These are phyloP conservation scores for Paecilomyces sp. DNA, from an alignment of 2,329 filamentous ascomycete genomes.

Conservation along the genomic window DNA sequence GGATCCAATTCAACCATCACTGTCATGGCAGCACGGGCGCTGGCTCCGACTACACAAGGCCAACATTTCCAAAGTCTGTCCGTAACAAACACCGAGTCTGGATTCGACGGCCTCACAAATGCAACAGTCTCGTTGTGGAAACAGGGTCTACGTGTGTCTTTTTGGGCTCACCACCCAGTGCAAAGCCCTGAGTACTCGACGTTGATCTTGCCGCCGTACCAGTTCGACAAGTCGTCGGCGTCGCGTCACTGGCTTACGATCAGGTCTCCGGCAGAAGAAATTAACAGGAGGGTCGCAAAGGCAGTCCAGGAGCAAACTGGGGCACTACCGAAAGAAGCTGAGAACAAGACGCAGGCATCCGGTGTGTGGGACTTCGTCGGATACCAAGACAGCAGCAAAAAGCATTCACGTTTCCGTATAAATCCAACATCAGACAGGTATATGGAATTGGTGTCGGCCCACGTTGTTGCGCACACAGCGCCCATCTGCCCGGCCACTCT, in stretches of 20 bases:
- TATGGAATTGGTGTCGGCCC: neutral
- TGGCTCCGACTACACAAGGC: slow-evolving; percentile 5
- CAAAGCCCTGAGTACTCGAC: slow-evolving; percentile 20
- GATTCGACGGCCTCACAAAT: slow-evolving; percentile 13
- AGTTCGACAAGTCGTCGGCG: slow-evolving; percentile 29
- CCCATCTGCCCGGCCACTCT: neutral
- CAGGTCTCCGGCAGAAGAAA: slow-evolving; percentile 8
- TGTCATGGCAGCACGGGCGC: slow-evolving; percentile 22
- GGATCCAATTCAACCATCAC: slow-evolving; percentile 31
- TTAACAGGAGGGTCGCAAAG: neutral
- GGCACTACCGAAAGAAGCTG: neutral
- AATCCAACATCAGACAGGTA: neutral
- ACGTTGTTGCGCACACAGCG: neutral
- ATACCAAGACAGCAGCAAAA: neutral
- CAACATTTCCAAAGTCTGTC: neutral
- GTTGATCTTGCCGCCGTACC: slow-evolving; percentile 35
- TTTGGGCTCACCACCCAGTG: slow-evolving; percentile 31
- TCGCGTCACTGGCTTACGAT: slow-evolving; percentile 33
- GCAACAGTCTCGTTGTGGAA: slow-evolving; percentile 34
- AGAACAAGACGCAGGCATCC: neutral
- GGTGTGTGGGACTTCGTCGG: neutral
- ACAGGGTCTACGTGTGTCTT: slow-evolving; percentile 23
- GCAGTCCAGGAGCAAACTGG: neutral
- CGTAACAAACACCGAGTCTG: neutral
- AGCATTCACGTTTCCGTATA: neutral